Conservation (phyloP, 2,329 filamentous ascomycete species). For the Iodosphaeria phyllophila region DNA sequence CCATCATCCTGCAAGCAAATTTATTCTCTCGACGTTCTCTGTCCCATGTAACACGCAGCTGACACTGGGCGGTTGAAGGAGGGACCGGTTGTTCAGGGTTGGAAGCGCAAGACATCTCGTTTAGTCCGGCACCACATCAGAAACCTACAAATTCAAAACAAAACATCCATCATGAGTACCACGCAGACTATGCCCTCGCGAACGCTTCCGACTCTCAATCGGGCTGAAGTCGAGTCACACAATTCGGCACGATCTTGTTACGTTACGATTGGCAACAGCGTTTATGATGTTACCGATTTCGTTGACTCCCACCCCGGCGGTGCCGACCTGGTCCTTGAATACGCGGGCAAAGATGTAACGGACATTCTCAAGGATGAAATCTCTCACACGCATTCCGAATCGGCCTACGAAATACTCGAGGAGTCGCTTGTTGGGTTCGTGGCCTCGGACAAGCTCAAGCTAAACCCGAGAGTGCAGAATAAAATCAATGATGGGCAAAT, state of each 20-base stretch:
- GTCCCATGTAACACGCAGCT: too few relatives aligned
- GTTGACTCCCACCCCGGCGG: conserved; percentile 82
- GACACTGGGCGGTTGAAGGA: too few relatives aligned
- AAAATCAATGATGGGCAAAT: conserved; percentile 16
- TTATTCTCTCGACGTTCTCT: too few relatives aligned
- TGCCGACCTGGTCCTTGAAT: conserved; percentile 71
- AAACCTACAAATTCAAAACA: too few relatives aligned
- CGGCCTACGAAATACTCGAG: conserved; percentile 89
- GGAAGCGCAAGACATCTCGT: too few relatives aligned
- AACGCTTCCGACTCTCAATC: conserved; percentile 68
- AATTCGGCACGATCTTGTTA: conserved; percentile 74
- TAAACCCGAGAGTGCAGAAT: conserved; percentile 15
- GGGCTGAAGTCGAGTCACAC: conserved; percentile 64
- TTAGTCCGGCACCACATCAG: too few relatives aligned
- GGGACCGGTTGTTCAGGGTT: too few relatives aligned
- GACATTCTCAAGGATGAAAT: conserved; percentile 65
- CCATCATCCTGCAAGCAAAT: too few relatives aligned
- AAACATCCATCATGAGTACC: too few relatives aligned
- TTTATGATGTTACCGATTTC: conserved; percentile 91
- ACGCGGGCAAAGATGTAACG: conserved; percentile 71
- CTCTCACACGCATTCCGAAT: conserved; percentile 75
- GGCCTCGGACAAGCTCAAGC: conserved; percentile 31
- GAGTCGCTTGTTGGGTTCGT: conserved; percentile 76
- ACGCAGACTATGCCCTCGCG: conserved; percentile 49
- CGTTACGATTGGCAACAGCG: conserved; percentile 74